Conservation (phyloP, 148 eudicot genomes). For the Selenicereus undatus region DNA sequence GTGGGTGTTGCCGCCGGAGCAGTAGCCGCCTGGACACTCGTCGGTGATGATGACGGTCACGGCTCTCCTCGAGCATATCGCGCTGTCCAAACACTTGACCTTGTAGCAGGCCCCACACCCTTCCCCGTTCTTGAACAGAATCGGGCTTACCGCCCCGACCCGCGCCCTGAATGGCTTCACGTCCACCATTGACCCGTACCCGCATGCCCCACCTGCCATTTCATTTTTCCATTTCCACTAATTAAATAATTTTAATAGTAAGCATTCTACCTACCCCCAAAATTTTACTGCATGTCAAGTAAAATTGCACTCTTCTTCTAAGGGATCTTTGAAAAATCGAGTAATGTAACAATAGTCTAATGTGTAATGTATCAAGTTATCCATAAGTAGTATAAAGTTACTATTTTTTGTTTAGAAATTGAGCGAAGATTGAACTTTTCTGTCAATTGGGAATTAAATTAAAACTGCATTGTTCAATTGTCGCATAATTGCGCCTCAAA, state of each 20-base stretch:
- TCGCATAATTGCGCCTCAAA: not conserved
- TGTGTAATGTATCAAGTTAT: no score
- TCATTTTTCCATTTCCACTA: not conserved
- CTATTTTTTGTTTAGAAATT: no score
- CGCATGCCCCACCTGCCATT: slow-evolving; percentile 92
- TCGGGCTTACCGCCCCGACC: slow-evolving; percentile 82
- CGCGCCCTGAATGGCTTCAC: slow-evolving; percentile 85
- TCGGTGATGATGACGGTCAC: slow-evolving; percentile 90
- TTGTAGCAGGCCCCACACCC: slow-evolving; percentile 98
- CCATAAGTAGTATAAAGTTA: no score
- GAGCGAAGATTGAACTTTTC: no score
- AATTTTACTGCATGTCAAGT: no score
- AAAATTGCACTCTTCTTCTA: no score
- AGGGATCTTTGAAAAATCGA: no score
- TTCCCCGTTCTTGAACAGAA: slow-evolving; percentile 78
- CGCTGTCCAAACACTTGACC: slow-evolving; percentile 70
- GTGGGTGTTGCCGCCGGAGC: slow-evolving; percentile 40
- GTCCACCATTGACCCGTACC: slow-evolving; percentile 88
- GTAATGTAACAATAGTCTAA: no score
- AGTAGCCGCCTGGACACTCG: slow-evolving; percentile 74
- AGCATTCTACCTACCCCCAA: no score
- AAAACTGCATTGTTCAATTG: not conserved
- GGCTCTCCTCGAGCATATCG: slow-evolving; percentile 73
- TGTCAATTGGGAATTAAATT: not conserved
- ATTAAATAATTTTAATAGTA: not conserved